Base-by-base conservation (phyloP, 2,329 filamentous ascomycete genomes). In the Leptographium galeiforme region DNA sequence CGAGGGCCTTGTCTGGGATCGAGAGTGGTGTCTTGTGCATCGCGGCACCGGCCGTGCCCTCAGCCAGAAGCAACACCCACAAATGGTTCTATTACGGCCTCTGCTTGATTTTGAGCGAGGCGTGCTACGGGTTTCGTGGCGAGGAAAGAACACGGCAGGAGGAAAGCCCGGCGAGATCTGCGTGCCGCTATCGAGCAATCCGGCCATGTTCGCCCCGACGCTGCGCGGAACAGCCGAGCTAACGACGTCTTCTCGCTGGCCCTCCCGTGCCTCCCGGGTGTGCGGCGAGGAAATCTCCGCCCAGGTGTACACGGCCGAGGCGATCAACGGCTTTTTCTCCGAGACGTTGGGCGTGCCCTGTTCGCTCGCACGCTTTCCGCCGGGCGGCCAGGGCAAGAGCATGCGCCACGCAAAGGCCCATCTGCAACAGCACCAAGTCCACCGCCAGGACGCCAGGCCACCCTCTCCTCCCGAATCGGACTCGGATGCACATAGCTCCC, bases 11-110 rank as follows among this genome's bases (percentile, higher is more conserved):
- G 85, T 83, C 10, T 97, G 91, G 89, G 93, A 98, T 66, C 78
- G 93, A 57, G 91, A 97, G 70, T 98, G 93, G 91, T 97, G 91
- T 68, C 72, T 98, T 19, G 75, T 98, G 14, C 90, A 96, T 64
- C 79, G 83, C 63, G 89, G 88, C 45, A 94, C 90, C 1, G 86
- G 88, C 0, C 82, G 84, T 60, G 89, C 85, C 7, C 72, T 98
- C 52, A 95, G 81, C 63, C 91, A 97, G 67, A 98, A 97, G 69
- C 77, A 83, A 58, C 84, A 93, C 63, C 87, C 90, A 2, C 80
- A 75, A 38, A 97, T 98, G 91, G 85, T 88, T 13, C 76, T 96
- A 6, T 75, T 98, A 51, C 77, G 78, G 50, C 91, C 93, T 8
- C 67, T 63, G 6, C 72, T 97, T 43, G 86, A 97, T 61, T 79